Base-by-base conservation (phyloP, 306 rosid species). In the Casuarina cunninghamiana region DNA sequence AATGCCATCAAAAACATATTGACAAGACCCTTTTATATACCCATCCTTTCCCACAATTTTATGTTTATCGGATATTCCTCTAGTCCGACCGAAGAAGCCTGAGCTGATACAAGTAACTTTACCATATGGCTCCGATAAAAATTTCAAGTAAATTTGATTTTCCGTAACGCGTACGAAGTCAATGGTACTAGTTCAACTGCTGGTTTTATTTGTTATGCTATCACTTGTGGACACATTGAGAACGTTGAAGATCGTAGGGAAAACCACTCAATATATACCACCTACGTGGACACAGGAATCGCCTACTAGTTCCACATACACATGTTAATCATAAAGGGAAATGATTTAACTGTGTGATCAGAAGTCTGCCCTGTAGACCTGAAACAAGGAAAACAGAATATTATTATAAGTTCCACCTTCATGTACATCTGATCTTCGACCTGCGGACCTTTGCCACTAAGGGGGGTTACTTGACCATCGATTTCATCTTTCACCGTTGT, bases 401-500 rank as follows among this genome's bases (percentile, higher is more conserved):
- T 75, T 55, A 44, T 75, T 69, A 67, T 66, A 75, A 79, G 66
- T 63, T 76, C 81, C 66, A 91, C 99, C 88, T 87, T 95, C 93
- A 84, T 86, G 85, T 93, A 91, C 82, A 95, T 12, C 80, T 10
- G 87, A 85, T 92, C 94, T 55, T 88, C 88, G 65, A 42, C 87
- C 7, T 16, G 85, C 63, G 82, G 75, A 82, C 68, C 70, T 83
- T 60, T 85, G 53, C 75, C 89, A 68, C 75, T 46, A 71, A 71
- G 73, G 19, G 78, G 88, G 79, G 76, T 79, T 65, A 44, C 17
- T 72, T 77, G 89, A 62, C 86, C 87, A 17, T 90, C 93, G 12
- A 0, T 53, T 88, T 95, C 97, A 78, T 92, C 91, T 86, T 95
- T 89, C 81, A 91, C 97, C 69, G 19, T 11, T 44, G 82, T 75